Evolutionary conservation across 345 rosid genomes (phyloP).

Genomic region (Pistacia atlantica): DNA sequence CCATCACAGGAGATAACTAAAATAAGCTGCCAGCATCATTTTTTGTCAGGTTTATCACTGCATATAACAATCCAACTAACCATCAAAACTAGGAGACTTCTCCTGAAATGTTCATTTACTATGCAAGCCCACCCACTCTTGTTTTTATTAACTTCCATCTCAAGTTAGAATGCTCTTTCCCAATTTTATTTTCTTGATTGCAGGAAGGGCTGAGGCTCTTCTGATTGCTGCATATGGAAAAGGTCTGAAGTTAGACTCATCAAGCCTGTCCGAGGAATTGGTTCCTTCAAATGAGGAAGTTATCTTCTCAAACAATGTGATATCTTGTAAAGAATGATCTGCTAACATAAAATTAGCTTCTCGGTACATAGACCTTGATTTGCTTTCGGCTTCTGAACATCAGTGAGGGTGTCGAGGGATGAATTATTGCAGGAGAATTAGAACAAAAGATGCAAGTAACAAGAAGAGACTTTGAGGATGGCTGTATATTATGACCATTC

Average conservation of each 20-base stretch:
- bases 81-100: not conserved
- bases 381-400: not conserved
- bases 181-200: conserved; percentile 19
- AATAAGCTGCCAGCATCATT: not conserved
- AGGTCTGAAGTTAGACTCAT: conserved; percentile 40
- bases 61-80: not conserved
- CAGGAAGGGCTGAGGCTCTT: conserved; percentile 87
- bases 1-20: not conserved
- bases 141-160: not conserved
- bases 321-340: not conserved
- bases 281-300: conserved; percentile 1
- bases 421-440: not conserved
- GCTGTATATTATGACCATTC: not conserved
- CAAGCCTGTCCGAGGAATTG: conserved; percentile 18
- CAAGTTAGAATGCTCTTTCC: not conserved
- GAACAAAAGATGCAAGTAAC: not conserved
- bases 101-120: not conserved
- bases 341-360: not conserved
- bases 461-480: not conserved
- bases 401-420: not conserved
- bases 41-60: not conserved
- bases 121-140: not conserved
- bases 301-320: not conserved
- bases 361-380: not conserved
- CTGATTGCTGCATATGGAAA: conserved; percentile 85